Base-by-base conservation (phyloP, 1,284 basidiomycete species). In the Papiliotrema flavescens region DNA sequence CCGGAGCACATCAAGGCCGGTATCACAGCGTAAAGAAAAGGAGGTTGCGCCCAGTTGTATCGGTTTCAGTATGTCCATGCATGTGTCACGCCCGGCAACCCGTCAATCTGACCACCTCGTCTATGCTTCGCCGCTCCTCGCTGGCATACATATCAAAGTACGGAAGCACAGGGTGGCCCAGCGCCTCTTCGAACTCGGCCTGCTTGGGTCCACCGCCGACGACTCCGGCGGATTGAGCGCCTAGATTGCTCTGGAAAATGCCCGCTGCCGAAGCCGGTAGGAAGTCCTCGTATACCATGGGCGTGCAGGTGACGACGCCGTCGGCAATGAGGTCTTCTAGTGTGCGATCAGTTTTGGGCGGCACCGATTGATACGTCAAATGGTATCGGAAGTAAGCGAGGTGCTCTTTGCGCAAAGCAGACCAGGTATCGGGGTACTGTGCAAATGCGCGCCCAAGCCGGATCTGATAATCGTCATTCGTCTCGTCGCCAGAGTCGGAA, bases 261-360 rank as follows among this genome's bases (percentile, higher is more conserved):
- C 78, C 76, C 0, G 78, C 78, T 7, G 78, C 78, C 2, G 67
- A 71, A 2, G 76, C 76, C 0, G 78, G 78, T 15, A 79, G 57
- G 59, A 79, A 79, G 54, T 78, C 78, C 55, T 79, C 78, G 56
- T 78, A 79, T 8, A 72, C 71, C 20, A 79, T 69, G 8, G 76
- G 74, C 37, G 67, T 63, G 35, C 61, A 67, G 1, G 51, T 56
- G 20, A 77, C 65, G 8, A 62, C 54, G 0, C 76, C 76, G 1
- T 53, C 49, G 3, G 49, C 28, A 22, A 77, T 61, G 37, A 78
- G 69, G 26, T 64, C 44, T 19, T 63, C 61, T 11, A 65, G 47
- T 4, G 57, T 49, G 19, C 36, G n/a, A 22, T 9, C 20, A 11
- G 20, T 8, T n/a, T 41, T 19, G 7, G 54, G 41, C 24, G 34